Conservation (phyloP, 2,329 filamentous ascomycete genomes). For the Trichoderma koningiopsis region DNA sequence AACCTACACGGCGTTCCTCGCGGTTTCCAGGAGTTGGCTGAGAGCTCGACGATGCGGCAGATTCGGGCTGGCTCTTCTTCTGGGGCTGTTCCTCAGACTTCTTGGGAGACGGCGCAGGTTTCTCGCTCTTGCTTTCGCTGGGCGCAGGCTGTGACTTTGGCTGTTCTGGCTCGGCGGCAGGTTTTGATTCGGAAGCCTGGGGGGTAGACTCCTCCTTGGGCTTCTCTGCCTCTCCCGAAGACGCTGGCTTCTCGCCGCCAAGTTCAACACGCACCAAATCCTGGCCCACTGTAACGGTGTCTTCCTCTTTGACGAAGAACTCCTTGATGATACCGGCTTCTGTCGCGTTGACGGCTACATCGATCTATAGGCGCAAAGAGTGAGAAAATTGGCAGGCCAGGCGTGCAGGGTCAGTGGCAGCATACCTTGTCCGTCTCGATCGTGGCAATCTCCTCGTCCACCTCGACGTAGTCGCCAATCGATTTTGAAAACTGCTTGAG, state of each 20-base stretch:
- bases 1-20: constrained; percentile 81
- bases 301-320: constrained; percentile 87
- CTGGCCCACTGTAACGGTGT: constrained; percentile 92
- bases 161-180: constrained; percentile 14
- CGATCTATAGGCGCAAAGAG: constrained; percentile 63
- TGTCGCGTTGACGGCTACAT: constrained; percentile 93
- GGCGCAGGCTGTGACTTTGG: constrained; percentile 31
- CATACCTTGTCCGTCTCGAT: constrained; percentile 97
- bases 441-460: constrained; percentile 96
- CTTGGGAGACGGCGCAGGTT: constrained; percentile 31
- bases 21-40: constrained; percentile 62
- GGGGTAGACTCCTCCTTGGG: constrained; percentile 11
- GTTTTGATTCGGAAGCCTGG: constrained; percentile 12
- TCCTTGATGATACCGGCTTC: constrained; percentile 90
- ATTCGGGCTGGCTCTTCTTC: constrained; percentile 35
- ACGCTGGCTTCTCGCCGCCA: constrained; percentile 48
- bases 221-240: constrained; percentile 30
- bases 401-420: not conserved
- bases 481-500: constrained; percentile 93
- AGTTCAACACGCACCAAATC: constrained; percentile 84
- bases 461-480: constrained; percentile 90
- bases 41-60: constrained; percentile 26
- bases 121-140: constrained; percentile 38
- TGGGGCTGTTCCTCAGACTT: constrained; percentile 24
- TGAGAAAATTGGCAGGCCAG: not conserved